Evolutionary conservation across 2,329 filamentous ascomycete genomes (phyloP), one percentile per base, ranked within the genome.

Genomic region (Aspergillus transmontanensis): DNA sequence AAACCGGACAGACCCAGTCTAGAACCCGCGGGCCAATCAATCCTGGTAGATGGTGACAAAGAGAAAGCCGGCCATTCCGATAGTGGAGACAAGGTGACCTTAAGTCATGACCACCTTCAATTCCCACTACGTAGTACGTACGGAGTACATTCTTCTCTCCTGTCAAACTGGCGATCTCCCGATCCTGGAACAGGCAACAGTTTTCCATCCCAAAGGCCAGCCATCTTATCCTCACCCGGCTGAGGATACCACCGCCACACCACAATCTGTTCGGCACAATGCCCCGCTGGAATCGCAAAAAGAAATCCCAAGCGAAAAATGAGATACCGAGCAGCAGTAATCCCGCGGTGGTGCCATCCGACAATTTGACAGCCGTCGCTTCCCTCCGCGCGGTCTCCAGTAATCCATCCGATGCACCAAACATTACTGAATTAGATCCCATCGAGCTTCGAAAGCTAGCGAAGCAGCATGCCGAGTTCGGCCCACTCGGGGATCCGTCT

Each of bases 391-490:
- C 66, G 23, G 66, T 69, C 28, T 65, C 66, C 34, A 51, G 63
- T 21, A 59, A 58, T 50, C 58, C 65, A 41, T 57, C 58, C 19
- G 66, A 66, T 53, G 6, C 61, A 14, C 41, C 53, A 39, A 67
- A 30, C 23, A 21, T 48, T 19, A 26, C 50, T 21, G 60, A 46
- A 39, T 32, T 55, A 12, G 10, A 62, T 32, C 89, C 88, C 21
- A 89, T 89, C 72, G 92, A 97, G 78, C 85, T 88, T 48, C 87
- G 88, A 62, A 86, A 85, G 66, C 85, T 92, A 75, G 89, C 88
- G 63, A 89, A 87, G 73, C 86, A 89, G 69, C 91, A 97, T 70
- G 90, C 93, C 32, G 92, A 97, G 75, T 97, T 97, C 73, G 94
- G 90, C 3, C 94, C 94, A 12, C 82, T 97, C 39, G 84, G 88